Base-by-base conservation (phyloP, 805 yeast genomes). In the Ogataea ganodermae region DNA sequence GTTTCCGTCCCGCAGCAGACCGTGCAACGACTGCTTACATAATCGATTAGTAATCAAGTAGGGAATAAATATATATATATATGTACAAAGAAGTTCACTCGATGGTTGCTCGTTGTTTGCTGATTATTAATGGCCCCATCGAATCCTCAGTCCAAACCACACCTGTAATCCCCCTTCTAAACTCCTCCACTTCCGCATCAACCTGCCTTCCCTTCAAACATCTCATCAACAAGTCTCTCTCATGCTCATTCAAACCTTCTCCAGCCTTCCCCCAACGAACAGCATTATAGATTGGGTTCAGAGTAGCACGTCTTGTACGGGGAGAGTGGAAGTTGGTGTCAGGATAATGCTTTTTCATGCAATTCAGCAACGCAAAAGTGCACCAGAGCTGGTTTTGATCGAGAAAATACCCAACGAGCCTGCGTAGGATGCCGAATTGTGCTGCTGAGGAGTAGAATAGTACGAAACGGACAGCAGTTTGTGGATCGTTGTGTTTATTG, bases 281-380 rank as follows among this genome's bases (percentile, higher is more conserved):
- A 3, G 51, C 44, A 16, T 18, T n/a, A 12, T 43, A 24, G 14
- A 48, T 39, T n/a, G 20, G 51, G 45, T n/a, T 23, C 17, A 13
- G 37, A 21, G 20, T 33, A 31, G 21, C 27, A 8, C 18, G n/a
- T 24, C 31, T 44, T 13, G 16, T 43, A 38, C 35, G 32, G 30
- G 22, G 23, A 33, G 36, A 17, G 3, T 20, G 13, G 9, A 35
- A n/a, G 14, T 35, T 28, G 10, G 40, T 16, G 4, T 2, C 20
- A 8, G 40, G 32, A 24, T 14, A 46, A 24, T 33, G 28, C n/a
- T 26, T 31, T 13, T 42, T 42, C 24, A 49, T 17, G n/a, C 33
- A 42, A 32, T 49, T 42, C 33, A 49, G 16, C 23, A 45, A 31
- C 6, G 48, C 52, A 7, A 49, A 7, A 3, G 44, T 35, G 27